Conservation (phyloP, 2,329 filamentous ascomycete genomes). For the Trichoderma cornu-damae region DNA sequence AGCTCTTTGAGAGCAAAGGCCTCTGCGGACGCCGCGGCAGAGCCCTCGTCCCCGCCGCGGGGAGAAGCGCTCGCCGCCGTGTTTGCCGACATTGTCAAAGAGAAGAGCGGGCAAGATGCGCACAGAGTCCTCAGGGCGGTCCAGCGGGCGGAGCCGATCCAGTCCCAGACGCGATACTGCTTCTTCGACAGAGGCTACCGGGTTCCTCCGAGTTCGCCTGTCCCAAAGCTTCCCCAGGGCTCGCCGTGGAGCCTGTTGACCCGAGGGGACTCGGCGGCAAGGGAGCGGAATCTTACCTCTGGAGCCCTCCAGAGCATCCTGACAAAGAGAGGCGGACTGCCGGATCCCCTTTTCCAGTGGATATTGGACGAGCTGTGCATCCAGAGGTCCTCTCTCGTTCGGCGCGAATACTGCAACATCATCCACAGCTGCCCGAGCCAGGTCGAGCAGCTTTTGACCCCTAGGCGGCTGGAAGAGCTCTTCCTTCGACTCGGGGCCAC, state of each 20-base stretch:
- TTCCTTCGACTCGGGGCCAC: conserved; percentile 56
- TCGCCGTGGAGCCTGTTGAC: conserved; percentile 46
- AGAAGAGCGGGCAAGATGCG: conserved; percentile 40
- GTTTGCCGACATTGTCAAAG: conserved; percentile 32
- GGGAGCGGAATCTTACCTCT: conserved; percentile 56
- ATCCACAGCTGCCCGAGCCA: conserved; percentile 43
- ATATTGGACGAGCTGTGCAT: conserved; percentile 54
- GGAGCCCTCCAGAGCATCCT: conserved; percentile 55
- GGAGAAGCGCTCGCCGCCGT: conserved; percentile 20
- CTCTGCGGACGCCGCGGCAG: conserved; percentile 27
- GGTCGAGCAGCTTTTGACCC: conserved; percentile 41
- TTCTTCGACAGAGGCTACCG: conserved; percentile 44
- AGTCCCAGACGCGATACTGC: conserved; percentile 38
- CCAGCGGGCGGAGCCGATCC: conserved; percentile 43
- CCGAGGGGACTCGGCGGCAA: conserved; percentile 39
- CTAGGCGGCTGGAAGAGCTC: conserved; percentile 44
- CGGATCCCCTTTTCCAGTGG: conserved; percentile 64
- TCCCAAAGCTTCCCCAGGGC: conserved; percentile 31
- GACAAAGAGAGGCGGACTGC: conserved; percentile 37
- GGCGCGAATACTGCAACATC: conserved; percentile 56
- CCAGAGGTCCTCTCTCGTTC: conserved; percentile 51
- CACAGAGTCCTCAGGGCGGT: conserved; percentile 46
- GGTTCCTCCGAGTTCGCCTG: conserved; percentile 24
- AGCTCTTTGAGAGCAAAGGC: conserved; percentile 44
- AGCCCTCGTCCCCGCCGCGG: neutral